These are phyloP conservation scores for Kernera saxatilis DNA, from an alignment of 345 rosid species.

Conservation along the genomic window DNA sequence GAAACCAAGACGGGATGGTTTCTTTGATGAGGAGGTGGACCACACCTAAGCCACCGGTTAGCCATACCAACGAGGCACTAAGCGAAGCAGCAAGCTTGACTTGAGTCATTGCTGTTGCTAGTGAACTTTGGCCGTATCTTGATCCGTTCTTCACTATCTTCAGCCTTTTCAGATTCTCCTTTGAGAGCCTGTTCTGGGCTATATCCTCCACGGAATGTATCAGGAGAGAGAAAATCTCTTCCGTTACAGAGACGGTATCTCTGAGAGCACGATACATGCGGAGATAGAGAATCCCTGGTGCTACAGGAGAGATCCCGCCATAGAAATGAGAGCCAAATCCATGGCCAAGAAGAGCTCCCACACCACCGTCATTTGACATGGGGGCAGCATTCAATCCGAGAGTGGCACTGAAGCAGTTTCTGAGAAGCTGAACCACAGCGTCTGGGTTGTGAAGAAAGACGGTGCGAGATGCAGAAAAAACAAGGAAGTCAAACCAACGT, in stretches of 20 bases:
- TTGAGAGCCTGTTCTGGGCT: slow-evolving; percentile 47
- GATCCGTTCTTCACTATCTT: slow-evolving; percentile 55
- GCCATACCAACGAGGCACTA: slow-evolving; percentile 85
- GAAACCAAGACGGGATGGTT: slow-evolving; percentile 90
- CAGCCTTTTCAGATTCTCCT: slow-evolving; percentile 49
- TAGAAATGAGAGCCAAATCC: slow-evolving; percentile 86
- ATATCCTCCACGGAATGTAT: slow-evolving; percentile 77
- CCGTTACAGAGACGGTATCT: slow-evolving; percentile 64
- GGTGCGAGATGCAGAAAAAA: slow-evolving; percentile 93
- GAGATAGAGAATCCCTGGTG: slow-evolving; percentile 88
- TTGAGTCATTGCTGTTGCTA: slow-evolving; percentile 66
- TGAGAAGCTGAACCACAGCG: slow-evolving; percentile 84
- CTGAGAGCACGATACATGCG: slow-evolving; percentile 72
- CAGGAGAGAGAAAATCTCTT: slow-evolving; percentile 70
- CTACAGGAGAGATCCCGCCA: slow-evolving; percentile 86
- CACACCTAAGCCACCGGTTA: slow-evolving; percentile 68
- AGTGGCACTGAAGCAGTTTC: slow-evolving; percentile 80
- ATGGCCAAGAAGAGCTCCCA: slow-evolving; percentile 95
- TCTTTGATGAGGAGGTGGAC: slow-evolving; percentile 77
- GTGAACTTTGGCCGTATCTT: slow-evolving; percentile 70
- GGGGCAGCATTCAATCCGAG: slow-evolving; percentile 59
- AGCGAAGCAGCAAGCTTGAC: slow-evolving; percentile 90
- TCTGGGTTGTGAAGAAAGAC: slow-evolving; percentile 86
- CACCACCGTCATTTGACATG: slow-evolving; percentile 63
- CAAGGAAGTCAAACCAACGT: slow-evolving; percentile 94